phyloP scores from a whole-genome alignment of 163 green algal species.

The Chloromonas sp. region DNA sequence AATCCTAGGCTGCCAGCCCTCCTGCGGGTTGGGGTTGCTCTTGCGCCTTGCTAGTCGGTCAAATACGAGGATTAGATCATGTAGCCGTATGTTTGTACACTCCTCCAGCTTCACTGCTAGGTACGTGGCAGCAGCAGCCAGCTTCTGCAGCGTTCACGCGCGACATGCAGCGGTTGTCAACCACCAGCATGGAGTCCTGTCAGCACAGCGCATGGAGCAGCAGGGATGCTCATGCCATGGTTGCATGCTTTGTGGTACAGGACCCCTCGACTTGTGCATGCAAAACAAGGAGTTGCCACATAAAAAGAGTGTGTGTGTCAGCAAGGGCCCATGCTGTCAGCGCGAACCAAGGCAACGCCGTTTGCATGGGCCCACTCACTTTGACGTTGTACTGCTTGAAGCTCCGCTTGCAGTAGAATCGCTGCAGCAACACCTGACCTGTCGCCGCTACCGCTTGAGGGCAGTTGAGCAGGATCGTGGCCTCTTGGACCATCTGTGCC shows the following conservation, averaged over 20 bases:
- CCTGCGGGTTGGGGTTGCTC: conserved; percentile 17
- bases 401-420: conserved; percentile 92
- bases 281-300: too few relatives aligned
- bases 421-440: conserved; percentile 87
- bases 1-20: neutral
- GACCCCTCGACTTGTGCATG: too few relatives aligned
- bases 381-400: conserved; percentile 78
- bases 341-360: too few relatives aligned
- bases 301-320: too few relatives aligned
- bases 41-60: conserved; percentile 57
- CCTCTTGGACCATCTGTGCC: conserved; percentile 75
- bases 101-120: conserved; percentile 93
- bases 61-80: conserved; percentile 79
- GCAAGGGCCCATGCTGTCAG: too few relatives aligned
- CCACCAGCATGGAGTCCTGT: too few relatives aligned
- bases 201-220: too few relatives aligned
- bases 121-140: conserved; percentile 68
- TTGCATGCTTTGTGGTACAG: too few relatives aligned
- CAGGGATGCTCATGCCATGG: too few relatives aligned
- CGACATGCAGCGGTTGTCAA: too few relatives aligned
- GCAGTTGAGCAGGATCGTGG: conserved; percentile 58
- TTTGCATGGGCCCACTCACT: conserved; percentile 4
- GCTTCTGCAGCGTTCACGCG: conserved; percentile 25
- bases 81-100: conserved; percentile 42
- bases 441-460: conserved; percentile 83